Conservation (phyloP, 202 grass and related monocot species). For the Digitaria exilis region DNA sequence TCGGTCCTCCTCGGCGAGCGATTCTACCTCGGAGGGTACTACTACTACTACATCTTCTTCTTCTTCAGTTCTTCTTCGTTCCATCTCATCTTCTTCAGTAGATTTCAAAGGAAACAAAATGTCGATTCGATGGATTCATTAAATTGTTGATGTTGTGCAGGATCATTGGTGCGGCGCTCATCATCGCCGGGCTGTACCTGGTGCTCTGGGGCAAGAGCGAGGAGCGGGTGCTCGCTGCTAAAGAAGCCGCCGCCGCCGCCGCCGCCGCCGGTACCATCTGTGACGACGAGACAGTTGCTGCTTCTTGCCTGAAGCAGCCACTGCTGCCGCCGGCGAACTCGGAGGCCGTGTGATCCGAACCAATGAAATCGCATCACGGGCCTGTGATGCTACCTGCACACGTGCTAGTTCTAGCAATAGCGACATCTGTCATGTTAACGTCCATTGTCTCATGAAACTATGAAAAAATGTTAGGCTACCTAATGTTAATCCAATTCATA, state of each 20-base stretch:
- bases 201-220: slow-evolving; percentile 56
- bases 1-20: neutral
- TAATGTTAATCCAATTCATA: too few relatives aligned
- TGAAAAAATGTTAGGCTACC: too few relatives aligned
- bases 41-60: too few relatives aligned
- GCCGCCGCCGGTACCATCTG: neutral
- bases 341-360: slow-evolving; percentile 26
- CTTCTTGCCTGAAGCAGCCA: slow-evolving; percentile 45
- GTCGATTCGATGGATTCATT: neutral
- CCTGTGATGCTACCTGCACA: too few relatives aligned
- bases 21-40: slow-evolving; percentile 9
- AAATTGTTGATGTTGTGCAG: slow-evolving; percentile 13
- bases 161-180: slow-evolving; percentile 44
- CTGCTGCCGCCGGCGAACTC: slow-evolving; percentile 15
- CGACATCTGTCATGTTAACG: too few relatives aligned
- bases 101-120: neutral
- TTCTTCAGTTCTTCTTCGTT: too few relatives aligned
- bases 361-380: neutral
- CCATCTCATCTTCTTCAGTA: too few relatives aligned
- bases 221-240: slow-evolving; percentile 41
- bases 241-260: neutral
- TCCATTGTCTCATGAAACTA: too few relatives aligned
- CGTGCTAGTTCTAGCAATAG: too few relatives aligned
- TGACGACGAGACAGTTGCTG: neutral
- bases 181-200: slow-evolving; percentile 50